Conservation (phyloP, 768 basidiomycete genomes). For the Boletales sp. region DNA sequence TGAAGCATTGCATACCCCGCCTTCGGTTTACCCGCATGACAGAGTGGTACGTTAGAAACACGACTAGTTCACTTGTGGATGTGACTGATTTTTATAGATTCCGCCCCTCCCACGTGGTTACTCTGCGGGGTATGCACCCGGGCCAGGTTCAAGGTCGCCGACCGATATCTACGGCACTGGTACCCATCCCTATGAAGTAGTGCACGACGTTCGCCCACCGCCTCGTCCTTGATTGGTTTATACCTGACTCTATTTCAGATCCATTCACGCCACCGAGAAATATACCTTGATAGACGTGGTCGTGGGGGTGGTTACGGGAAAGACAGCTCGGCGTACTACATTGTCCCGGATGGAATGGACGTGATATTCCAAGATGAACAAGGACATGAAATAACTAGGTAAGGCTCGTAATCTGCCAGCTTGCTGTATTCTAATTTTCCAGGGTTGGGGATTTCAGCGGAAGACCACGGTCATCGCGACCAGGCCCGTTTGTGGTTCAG, state of each 20-base stretch:
- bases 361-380: conserved; percentile 66
- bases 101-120: conserved; percentile 27
- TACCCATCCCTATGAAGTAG: conserved; percentile 16
- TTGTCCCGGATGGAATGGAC: conserved; percentile 61
- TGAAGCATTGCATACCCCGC: conserved; percentile 23
- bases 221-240: neutral
- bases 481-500: conserved; percentile 52
- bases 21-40: conserved; percentile 18
- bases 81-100: conserved; percentile 18
- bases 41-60: conserved; percentile 22
- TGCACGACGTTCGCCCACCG: conserved; percentile 10
- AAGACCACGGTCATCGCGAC: conserved; percentile 23
- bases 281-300: conserved; percentile 20
- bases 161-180: conserved; percentile 28
- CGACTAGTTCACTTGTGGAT: neutral
- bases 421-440: neutral
- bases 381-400: conserved; percentile 65
- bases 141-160: conserved; percentile 20
- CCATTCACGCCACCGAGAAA: conserved; percentile 25
- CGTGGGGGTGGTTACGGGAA: conserved; percentile 15
- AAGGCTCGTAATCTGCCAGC: conserved; percentile 3
- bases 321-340: conserved; percentile 46
- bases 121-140: conserved; percentile 10
- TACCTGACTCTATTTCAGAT: conserved; percentile 16
- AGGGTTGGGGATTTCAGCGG: conserved; percentile 53